Base-by-base conservation (phyloP, 495 filamentous ascomycete genomes). In the Trichoderma reesei region DNA sequence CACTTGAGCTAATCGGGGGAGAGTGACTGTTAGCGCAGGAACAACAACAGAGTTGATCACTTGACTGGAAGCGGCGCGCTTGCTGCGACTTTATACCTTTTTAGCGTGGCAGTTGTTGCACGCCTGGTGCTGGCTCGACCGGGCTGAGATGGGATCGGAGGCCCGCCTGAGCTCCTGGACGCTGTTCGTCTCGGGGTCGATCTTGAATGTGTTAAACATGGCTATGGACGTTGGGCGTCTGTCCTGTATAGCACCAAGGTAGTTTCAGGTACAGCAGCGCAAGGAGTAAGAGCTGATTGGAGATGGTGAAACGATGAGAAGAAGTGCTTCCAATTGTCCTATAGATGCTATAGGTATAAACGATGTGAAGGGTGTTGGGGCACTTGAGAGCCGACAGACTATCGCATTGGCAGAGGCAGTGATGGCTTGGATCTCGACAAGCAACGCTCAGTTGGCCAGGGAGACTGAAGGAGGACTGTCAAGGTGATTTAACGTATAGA, bases 61-160 rank as follows among this genome's bases (percentile, higher is more conserved):
- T 56, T 56, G 13, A 33, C 7, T 56, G 59, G 1, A 6, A 20
- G n/a, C 7, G 33, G 16, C 26, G 26, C 39, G 7, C 10, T 26
- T 34, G 16, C 3, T 61, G 36, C n/a, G 31, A 5, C 3, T 9
- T 37, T 20, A 33, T 63, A 69, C 67, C 61, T 69, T 69, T 54
- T 69, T 69, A 33, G 60, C 41, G 41, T 65, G 67, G 59, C 67
- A 69, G 51, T 65, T 66, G 41, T 69, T 67, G 41, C 67, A 69
- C 26, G 67, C 67, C 60, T 69, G 67, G n/a, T 69, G 67, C 18
- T 60, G 51, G 16, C 63, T 61, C 33, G 67, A 63, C 31, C 67
- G 62, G 8, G 67, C 65, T 54, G 67, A 67, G 14, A 65, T 56
- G 20, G 67, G 67, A 41, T 69, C 67, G 48, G 66, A 67, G 20